These are phyloP conservation scores for Ustanciosporium gigantosporum DNA, from an alignment of 1,284 basidiomycete species.

Conservation along the genomic window DNA sequence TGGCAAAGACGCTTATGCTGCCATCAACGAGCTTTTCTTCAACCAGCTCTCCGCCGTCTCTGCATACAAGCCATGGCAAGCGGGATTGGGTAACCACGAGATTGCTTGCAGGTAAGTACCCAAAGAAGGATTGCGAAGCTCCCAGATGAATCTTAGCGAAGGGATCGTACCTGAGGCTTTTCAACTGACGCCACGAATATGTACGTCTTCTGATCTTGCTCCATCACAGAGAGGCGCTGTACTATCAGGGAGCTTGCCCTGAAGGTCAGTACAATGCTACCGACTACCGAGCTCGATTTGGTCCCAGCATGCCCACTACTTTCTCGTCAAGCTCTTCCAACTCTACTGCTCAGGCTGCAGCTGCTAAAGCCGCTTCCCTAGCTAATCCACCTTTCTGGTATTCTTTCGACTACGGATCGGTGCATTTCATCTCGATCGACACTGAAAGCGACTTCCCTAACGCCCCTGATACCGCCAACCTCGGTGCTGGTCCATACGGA, in stretches of 20 bases:
- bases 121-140: too few species aligned
- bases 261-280: constrained; percentile 46
- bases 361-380: constrained; percentile 4
- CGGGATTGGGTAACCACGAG: constrained; percentile 47
- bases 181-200: too few species aligned
- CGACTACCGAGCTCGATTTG: constrained; percentile 28
- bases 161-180: too few species aligned
- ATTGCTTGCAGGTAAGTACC: constrained; percentile 19
- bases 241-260: constrained; percentile 25
- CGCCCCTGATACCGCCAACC: constrained; percentile 37
- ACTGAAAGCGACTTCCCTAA: constrained; percentile 47
- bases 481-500: constrained; percentile 21
- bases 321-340: constrained; percentile 14
- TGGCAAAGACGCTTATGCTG: constrained; percentile 27
- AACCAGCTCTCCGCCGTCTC: constrained; percentile 58
- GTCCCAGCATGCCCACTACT: constrained; percentile 33
- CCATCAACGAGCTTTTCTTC: constrained; percentile 60
- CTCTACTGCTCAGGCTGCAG: constrained; percentile 3
- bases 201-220: too few species aligned
- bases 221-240: constrained; percentile 11
- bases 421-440: constrained; percentile 44
- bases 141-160: too few species aligned
- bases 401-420: constrained; percentile 44
- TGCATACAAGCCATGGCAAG: constrained; percentile 49
- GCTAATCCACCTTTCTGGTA: constrained; percentile 40